Base-by-base conservation (phyloP, 108 stramenopile species). In the Discostella pseudostelligera region DNA sequence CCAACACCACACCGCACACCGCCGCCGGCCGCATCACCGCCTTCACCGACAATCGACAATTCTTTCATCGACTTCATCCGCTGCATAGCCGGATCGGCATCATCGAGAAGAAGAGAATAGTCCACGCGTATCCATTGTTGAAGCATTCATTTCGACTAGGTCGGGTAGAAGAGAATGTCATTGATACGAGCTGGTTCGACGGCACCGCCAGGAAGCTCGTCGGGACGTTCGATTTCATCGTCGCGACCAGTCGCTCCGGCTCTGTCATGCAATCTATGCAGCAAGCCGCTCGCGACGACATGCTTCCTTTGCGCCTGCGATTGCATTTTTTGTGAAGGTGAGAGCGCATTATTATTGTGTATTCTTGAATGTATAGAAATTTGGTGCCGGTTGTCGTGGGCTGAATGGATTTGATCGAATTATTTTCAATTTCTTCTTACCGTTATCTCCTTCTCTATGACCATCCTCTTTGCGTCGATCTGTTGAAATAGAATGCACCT, bases 321-420 rank as follows among this genome's bases (percentile, higher is more conserved):
- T 56, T 90, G 89, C 39, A 63, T 86, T 20, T 90, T 90, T 72
- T 90, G 89, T 55, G 86, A 90, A 72, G 86, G 86, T 86, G 72
- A 67, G 86, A 55, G 7, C 24, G 24, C 50, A 10, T 51, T 28
- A 19, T 59, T 12, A 56, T 4, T 67, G 8, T 21, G 17, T 5
- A 44, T 32, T n/a, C n/a, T n/a, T n/a, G n/a, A n/a, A n/a, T 22
- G 47, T 20, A 10, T 21, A 10, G 47, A 4, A 24, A 22, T 3
- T 20, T 16, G 46, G 3, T 46, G 16, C 46, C 6, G 46, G 20
- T 8, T 48, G n/a, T n/a, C n/a, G n/a, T n/a, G n/a, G n/a, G n/a
- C n/a, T n/a, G n/a, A n/a, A n/a, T n/a, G n/a, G n/a, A n/a, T n/a
- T n/a, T n/a, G n/a, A n/a, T 17, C 44, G 17, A 6, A 44, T 44